Conservation (phyloP, 177 flowering plant genomes). For the Vitis hybrid region DNA sequence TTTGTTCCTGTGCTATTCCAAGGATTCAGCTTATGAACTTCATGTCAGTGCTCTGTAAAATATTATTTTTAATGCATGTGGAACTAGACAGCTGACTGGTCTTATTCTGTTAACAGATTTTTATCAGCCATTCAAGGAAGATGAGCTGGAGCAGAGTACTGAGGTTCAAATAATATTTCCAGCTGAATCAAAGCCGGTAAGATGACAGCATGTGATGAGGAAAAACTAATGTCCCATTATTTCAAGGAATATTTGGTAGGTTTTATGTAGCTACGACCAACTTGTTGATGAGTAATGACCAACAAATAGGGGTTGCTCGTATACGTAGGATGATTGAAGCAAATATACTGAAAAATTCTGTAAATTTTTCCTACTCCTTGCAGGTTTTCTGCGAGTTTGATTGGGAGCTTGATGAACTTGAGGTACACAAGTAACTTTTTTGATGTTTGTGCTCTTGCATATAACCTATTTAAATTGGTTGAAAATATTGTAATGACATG, state of each 20-base stretch:
- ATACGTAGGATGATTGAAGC: neutral
- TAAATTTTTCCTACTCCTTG: slow-evolving; percentile 16
- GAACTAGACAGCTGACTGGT: neutral
- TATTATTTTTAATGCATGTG: neutral
- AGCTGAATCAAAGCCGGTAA: slow-evolving; percentile 73
- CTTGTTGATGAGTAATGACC: neutral
- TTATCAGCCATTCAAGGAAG: slow-evolving; percentile 84
- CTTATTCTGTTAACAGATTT: slow-evolving; percentile 55
- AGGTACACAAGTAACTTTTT: slow-evolving; percentile 44
- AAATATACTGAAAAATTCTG: neutral
- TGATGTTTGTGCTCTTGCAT: neutral
- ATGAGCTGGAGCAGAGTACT: slow-evolving; percentile 82
- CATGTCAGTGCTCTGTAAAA: no score
- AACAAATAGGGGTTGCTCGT: neutral
- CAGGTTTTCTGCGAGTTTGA: slow-evolving; percentile 89
- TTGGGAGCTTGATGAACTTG: slow-evolving; percentile 87
- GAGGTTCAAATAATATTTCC: slow-evolving; percentile 75
- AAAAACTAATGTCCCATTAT: neutral
- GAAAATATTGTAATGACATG: neutral
- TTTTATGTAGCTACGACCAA: neutral
- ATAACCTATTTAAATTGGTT: neutral
- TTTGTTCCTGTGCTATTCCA: neutral
- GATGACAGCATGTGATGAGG: slow-evolving; percentile 10
- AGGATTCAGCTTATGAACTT: no score
- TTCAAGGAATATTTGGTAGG: neutral